A percentile compares a stretch with the other conserved stretches of the same genome.
phyloP scores from a whole-genome alignment of 768 basidiomycete genomes.

The Neoboletus magnificus region DNA sequence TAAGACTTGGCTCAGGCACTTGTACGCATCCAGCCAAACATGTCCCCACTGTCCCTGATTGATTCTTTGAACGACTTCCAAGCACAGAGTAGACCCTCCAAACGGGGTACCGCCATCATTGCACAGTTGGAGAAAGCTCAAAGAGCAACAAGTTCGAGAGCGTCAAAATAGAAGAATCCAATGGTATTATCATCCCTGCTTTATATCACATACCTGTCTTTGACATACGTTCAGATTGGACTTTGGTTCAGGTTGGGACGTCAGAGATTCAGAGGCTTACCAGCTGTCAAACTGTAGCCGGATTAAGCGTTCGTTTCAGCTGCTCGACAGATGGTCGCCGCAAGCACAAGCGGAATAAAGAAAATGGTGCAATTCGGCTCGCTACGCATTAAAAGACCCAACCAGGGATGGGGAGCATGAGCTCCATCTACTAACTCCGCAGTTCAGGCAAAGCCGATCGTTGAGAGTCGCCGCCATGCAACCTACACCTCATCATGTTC shows the following conservation, averaged over 20 bases:
- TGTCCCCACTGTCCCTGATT: constrained; percentile 40
- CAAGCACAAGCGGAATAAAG: too few relatives aligned
- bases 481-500: too few relatives aligned
- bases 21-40: constrained; percentile 41
- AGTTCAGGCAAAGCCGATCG: too few relatives aligned
- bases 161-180: constrained; percentile 8
- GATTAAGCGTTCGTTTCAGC: too few relatives aligned
- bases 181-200: constrained; percentile 2
- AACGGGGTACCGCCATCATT: constrained; percentile 51
- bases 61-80: constrained; percentile 50
- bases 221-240: constrained; percentile 10
- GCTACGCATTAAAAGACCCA: too few relatives aligned
- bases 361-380: too few relatives aligned
- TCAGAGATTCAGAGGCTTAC: neutral
- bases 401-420: too few relatives aligned
- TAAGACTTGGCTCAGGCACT: constrained; percentile 44
- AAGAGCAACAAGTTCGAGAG: constrained; percentile 41
- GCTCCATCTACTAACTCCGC: too few relatives aligned
- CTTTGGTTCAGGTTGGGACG: neutral
- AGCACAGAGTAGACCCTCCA: constrained; percentile 42
- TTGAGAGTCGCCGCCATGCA: too few relatives aligned
- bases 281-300: too few relatives aligned
- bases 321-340: too few relatives aligned
- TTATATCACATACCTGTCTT: neutral
- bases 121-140: constrained; percentile 57